Base-by-base conservation (phyloP, 1,139 yeast genomes). In the Zhuliangozyma parablackwelliae region DNA sequence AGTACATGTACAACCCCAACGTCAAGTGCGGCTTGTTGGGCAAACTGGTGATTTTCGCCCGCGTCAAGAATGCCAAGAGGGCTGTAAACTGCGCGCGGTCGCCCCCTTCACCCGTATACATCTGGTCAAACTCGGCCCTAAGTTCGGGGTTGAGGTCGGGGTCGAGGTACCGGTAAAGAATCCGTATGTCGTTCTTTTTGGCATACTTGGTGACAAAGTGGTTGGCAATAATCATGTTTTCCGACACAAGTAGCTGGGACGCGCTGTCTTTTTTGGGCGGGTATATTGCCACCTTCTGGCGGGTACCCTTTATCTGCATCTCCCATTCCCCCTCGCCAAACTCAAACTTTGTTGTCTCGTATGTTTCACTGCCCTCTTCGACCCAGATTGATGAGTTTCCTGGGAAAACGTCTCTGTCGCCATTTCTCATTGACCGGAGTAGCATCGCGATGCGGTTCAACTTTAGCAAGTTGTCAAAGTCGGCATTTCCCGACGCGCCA, bases 201-300 rank as follows among this genome's bases (percentile, higher is more conserved):
- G 84, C 77, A 48, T 66, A 77, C 2, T 55, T 46, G 0, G 90
- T 90, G 1, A 81, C 72, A 2, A 81, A 59, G 25, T 72, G 65
- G 54, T 89, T 89, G 2, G 94, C 87, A 33, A 76, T 62, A 26
- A 90, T 74, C 97, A 90, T 90, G 39, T 84, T 59, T 54, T 89
- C 95, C 0, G 92, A 75, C 3, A 90, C 97, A 25, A 90, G 59
- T 3, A 23, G 10, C 24, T 23, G 24, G 9, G 24, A 23, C 24
- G 24, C 24, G 24, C 24, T 23, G 24, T 23, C 6, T 6, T 9
- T 7, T 9, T 23, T 23, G 24, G 24, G 24, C 24, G 24, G 24
- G 24, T 23, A 23, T 23, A 23, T 23, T 9, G 10, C 24, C 24
- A 23, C 24, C 24, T 23, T 23, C 3, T 7, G 7, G 24, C 24